Conservation (phyloP, 1,284 basidiomycete species). For the Trichosporon faecale region DNA sequence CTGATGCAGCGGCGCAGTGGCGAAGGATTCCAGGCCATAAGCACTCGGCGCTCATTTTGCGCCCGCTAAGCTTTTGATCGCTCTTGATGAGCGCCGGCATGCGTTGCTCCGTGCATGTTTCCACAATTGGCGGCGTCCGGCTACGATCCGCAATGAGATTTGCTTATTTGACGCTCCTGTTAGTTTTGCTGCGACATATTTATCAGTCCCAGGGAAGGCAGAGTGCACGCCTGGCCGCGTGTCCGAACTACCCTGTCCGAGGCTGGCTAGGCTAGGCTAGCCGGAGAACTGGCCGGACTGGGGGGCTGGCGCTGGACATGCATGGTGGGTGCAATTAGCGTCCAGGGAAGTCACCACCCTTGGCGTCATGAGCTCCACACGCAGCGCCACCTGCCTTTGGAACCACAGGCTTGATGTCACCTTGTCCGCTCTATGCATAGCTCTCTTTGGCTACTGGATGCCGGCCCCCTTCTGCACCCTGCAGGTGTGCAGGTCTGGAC, state of each 20-base stretch:
- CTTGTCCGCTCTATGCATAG: background rate
- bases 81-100: background rate
- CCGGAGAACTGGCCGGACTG: background rate
- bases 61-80: background rate
- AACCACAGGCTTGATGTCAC: background rate
- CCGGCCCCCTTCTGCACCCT: background rate
- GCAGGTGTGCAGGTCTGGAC: background rate
- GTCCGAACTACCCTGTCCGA: background rate
- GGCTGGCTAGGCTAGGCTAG: background rate
- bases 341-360: background rate
- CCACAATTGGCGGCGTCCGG: background rate
- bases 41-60: background rate
- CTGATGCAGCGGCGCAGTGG: too few species aligned
- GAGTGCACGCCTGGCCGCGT: background rate
- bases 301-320: background rate
- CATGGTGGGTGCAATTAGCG: background rate
- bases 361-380: background rate
- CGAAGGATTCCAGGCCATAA: background rate
- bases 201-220: background rate
- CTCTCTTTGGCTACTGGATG: background rate
- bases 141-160: background rate
- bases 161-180: background rate
- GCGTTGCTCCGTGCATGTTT: too few species aligned
- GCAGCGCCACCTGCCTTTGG: background rate
- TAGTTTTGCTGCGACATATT: background rate